Evolutionary conservation across 2,329 filamentous ascomycete genomes (phyloP), one percentile per base, ranked within the genome.

Genomic region (Arthrobotrys musiformis): DNA sequence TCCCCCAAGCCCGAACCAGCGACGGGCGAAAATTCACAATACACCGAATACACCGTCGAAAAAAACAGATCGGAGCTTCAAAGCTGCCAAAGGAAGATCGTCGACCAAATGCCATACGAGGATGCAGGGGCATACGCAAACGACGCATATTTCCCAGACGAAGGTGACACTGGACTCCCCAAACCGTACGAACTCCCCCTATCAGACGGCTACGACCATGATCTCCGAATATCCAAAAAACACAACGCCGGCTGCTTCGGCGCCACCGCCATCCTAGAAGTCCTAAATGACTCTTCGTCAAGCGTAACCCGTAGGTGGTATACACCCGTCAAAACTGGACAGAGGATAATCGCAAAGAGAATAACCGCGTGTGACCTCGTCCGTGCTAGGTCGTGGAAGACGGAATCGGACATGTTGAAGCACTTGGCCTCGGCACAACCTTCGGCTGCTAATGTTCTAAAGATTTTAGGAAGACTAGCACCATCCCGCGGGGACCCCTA

Each of bases 311-410:
- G 15, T 7, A 33, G 6, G 11, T 76, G 64, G 64, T 50, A 70
- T 11, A 17, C 15, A 33, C 3, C 1, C 4, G 35, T 66, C 4
- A 30, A 4, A 7, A 52, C 11, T 0, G 64, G 72, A 4, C 7
- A 52, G 19, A 44, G 17, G 4, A 19, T 76, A 15, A 67, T 76
- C 24, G 72, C 54, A 24, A 76, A 76, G 50, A 40, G 72, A 52
- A 70, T 58, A 58, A 66, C 15, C 22, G 33, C 17, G 15, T 46
- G 28, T n/a, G 67, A 56, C 24, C 37, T 15, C 8, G 17, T 8
- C 4, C 48, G 40, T 7, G 64, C 35, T 4, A 30, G 8, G n/a
- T 56, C 63, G 2, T 70, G 50, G 28, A 17, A 42, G 4, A 40
- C 58, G 42, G 72, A 76, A 61, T 52, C 69, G 2, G 17, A 44